These are phyloP conservation scores for Aspergillus olivimuriae DNA, from an alignment of 495 filamentous ascomycete genomes.

Conservation along the genomic window DNA sequence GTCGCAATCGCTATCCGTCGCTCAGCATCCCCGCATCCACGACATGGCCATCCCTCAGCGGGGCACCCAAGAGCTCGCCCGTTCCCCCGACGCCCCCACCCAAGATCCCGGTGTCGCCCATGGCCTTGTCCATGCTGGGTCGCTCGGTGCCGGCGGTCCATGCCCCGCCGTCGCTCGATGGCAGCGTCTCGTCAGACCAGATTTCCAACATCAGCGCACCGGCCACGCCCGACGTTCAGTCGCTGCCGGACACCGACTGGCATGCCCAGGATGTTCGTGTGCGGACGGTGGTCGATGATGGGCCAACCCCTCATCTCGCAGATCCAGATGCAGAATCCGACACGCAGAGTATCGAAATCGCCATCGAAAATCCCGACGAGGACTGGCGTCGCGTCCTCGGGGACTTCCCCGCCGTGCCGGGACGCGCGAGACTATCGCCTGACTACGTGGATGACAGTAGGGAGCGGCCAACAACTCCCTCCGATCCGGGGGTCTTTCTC, in stretches of 20 bases:
- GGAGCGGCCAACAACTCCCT: constrained; percentile 36
- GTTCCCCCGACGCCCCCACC: constrained; percentile 70
- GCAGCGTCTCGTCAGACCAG: constrained; percentile 79
- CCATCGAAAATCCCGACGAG: constrained; percentile 27
- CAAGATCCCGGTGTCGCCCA: constrained; percentile 72
- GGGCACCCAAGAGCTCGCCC: constrained; percentile 53
- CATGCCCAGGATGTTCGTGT: constrained; percentile 31
- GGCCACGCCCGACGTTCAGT: constrained; percentile 67
- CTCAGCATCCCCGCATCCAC: constrained; percentile 67
- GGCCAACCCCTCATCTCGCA: background rate
- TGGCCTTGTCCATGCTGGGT: constrained; percentile 59
- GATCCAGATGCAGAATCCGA: constrained; percentile 11
- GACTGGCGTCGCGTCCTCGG: constrained; percentile 37
- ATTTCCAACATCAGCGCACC: constrained; percentile 72
- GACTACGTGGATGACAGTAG: constrained; percentile 23
- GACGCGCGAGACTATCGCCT: constrained; percentile 12
- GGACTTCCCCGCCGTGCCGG: constrained; percentile 31
- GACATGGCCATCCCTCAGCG: constrained; percentile 50
- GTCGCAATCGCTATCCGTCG: constrained; percentile 52
- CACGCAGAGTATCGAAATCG: constrained; percentile 27
- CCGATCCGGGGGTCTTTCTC: constrained; percentile 63
- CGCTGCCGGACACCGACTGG: constrained; percentile 45
- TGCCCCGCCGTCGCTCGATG: constrained; percentile 81
- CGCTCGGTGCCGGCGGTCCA: constrained; percentile 65
- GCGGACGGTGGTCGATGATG: constrained; percentile 18